Conservation (phyloP, 164 flowering plant genomes). For the Magnolia changhungtana region DNA sequence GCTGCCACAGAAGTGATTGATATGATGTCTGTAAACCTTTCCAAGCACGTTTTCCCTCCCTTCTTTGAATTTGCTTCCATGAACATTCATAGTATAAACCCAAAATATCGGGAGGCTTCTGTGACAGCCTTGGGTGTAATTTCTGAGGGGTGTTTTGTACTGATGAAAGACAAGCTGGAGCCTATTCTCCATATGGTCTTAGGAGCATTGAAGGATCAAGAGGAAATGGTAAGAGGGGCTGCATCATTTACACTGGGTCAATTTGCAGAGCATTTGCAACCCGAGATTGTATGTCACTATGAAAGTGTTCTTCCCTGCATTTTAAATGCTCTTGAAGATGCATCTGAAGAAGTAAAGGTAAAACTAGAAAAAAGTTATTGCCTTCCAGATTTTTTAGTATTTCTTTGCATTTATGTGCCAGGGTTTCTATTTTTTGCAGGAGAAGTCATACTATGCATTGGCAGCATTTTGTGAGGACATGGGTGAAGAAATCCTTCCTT, state of each 20-base stretch:
- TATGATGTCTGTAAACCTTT: constrained; percentile 75
- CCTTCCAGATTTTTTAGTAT: neutral
- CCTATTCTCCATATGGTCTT: constrained; percentile 71
- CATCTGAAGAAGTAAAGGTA: constrained; percentile 94
- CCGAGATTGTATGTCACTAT: constrained; percentile 82
- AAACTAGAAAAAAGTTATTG: neutral
- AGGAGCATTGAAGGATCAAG: constrained; percentile 80
- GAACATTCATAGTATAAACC: constrained; percentile 61
- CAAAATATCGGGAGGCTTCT: constrained; percentile 87
- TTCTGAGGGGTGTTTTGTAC: constrained; percentile 84
- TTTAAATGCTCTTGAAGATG: constrained; percentile 76
- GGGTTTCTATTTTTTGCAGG: constrained; percentile 40
- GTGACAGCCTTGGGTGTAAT: constrained; percentile 85
- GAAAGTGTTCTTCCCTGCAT: constrained; percentile 85
- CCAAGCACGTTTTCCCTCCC: constrained; percentile 81
- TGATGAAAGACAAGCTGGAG: constrained; percentile 76
- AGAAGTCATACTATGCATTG: constrained; percentile 95
- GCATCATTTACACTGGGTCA: constrained; percentile 97
- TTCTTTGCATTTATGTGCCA: neutral
- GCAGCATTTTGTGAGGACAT: constrained; percentile 98
- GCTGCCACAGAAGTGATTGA: constrained; percentile 98
- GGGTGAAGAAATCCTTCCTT: constrained; percentile 93
- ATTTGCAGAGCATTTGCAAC: constrained; percentile 94
- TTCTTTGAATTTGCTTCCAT: constrained; percentile 86
- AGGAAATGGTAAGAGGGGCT: constrained; percentile 94